A percentile compares a stretch with the other conserved stretches of the same genome.
phyloP scores from a whole-genome alignment of 768 basidiomycete species.

The Naganishia kalamii region DNA sequence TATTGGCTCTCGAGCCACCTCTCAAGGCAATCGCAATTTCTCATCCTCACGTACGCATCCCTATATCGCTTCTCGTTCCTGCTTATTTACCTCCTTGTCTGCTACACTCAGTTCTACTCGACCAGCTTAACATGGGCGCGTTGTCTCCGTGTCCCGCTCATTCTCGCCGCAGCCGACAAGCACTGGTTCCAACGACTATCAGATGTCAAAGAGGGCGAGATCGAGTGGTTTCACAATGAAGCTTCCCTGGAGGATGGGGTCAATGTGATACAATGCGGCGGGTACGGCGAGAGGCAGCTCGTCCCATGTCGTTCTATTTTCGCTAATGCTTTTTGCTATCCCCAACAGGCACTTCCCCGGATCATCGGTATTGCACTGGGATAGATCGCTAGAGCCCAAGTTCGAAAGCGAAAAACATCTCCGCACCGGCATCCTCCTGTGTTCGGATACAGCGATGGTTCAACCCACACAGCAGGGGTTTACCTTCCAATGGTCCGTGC shows the following conservation, averaged over 20 bases:
- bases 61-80: neutral
- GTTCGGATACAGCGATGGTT: slow-evolving; percentile 44
- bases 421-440: slow-evolving; percentile 38
- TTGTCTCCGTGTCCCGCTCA: slow-evolving; percentile 36
- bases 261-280: slow-evolving; percentile 41
- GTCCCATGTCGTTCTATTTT: neutral
- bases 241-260: slow-evolving; percentile 28
- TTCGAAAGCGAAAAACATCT: slow-evolving; percentile 29
- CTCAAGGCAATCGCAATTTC: slow-evolving; percentile 43
- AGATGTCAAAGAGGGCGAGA: slow-evolving; percentile 30
- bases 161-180: slow-evolving; percentile 36
- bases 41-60: slow-evolving; percentile 40
- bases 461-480: slow-evolving; percentile 40
- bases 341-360: slow-evolving; percentile 40
- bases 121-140: slow-evolving; percentile 42
- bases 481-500: slow-evolving; percentile 43
- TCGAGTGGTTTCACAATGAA: slow-evolving; percentile 35
- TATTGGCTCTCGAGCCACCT: slow-evolving; percentile 28
- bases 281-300: slow-evolving; percentile 28
- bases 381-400: slow-evolving; percentile 35
- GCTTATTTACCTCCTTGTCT: neutral
- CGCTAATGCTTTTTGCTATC: neutral
- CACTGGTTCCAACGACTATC: slow-evolving; percentile 37
- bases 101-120: slow-evolving; percentile 37
- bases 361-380: slow-evolving; percentile 41